A percentile compares a stretch with the other conserved stretches of the same genome.
phyloP scores from a whole-genome alignment of 352 stramenopile genomes.

The Phytopythium aichiense region DNA sequence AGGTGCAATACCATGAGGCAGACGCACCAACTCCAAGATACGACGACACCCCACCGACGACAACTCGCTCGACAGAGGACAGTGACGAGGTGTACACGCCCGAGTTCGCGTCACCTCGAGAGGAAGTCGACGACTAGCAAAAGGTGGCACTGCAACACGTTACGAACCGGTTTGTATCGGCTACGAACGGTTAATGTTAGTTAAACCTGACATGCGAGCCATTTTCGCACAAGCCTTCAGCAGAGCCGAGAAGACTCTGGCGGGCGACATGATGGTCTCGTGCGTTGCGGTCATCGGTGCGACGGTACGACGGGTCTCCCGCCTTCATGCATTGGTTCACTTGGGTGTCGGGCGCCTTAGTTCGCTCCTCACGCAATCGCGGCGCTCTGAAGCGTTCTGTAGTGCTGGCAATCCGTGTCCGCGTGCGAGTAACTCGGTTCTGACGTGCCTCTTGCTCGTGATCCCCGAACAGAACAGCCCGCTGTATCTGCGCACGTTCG shows the following conservation, averaged over 20 bases:
- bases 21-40: not conserved
- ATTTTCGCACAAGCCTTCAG: not conserved
- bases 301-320: conserved; percentile 37
- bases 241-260: not conserved
- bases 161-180: not conserved
- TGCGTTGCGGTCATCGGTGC: conserved; percentile 80
- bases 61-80: not conserved
- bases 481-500: conserved; percentile 80
- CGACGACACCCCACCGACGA: not conserved
- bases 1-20: no score
- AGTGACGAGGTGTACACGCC: conserved; percentile 3
- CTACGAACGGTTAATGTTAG: no score
- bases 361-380: not conserved
- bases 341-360: not conserved
- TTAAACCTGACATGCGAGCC: not conserved
- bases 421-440: not conserved
- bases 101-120: not conserved
- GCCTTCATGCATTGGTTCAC: not conserved
- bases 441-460: not conserved
- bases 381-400: not conserved
- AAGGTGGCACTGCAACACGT: not conserved
- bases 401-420: not conserved
- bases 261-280: conserved; percentile 53
- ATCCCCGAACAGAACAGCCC: conserved; percentile 51
- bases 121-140: conserved; percentile 4